phyloP scores from a whole-genome alignment of 306 rosid genomes.

The Albizia julibrissin region DNA sequence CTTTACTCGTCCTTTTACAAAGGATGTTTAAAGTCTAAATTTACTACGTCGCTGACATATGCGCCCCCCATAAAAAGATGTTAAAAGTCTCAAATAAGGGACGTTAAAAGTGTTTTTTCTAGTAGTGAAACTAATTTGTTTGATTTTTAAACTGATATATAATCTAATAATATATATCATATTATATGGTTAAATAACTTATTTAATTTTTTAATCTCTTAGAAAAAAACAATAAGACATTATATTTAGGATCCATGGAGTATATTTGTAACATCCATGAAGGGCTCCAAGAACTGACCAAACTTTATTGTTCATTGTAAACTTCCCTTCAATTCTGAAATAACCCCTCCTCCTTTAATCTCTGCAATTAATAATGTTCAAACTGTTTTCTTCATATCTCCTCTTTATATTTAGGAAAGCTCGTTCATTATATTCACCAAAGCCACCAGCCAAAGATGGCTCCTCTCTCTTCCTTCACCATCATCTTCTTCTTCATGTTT shows the following conservation, averaged over 20 bases:
- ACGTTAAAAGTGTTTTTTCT: too few species aligned
- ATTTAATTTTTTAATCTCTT: too few species aligned
- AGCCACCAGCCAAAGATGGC: not conserved
- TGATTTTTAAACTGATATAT: too few species aligned
- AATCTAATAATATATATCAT: too few species aligned
- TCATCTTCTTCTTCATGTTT: not conserved
- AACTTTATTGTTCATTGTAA: not conserved
- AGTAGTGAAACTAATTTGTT: too few species aligned
- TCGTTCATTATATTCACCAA: not conserved
- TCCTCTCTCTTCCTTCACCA: not conserved
- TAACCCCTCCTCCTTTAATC: not conserved
- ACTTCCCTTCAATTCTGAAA: not conserved
- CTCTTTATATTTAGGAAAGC: not conserved
- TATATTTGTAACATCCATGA: not conserved
- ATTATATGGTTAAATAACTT: too few species aligned
- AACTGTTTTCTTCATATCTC: not conserved
- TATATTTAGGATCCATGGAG: rapidly evolving
- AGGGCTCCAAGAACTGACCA: not conserved
- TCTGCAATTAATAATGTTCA: not conserved
- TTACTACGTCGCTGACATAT: too few species aligned
- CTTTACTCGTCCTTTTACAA: too few species aligned
- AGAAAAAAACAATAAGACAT: too few species aligned
- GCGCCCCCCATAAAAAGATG: too few species aligned
- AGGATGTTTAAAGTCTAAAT: too few species aligned
- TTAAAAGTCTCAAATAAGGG: too few species aligned